Base-by-base conservation (phyloP, 2,329 filamentous ascomycete species). In the Hymenotorrendiella dingleyae region DNA sequence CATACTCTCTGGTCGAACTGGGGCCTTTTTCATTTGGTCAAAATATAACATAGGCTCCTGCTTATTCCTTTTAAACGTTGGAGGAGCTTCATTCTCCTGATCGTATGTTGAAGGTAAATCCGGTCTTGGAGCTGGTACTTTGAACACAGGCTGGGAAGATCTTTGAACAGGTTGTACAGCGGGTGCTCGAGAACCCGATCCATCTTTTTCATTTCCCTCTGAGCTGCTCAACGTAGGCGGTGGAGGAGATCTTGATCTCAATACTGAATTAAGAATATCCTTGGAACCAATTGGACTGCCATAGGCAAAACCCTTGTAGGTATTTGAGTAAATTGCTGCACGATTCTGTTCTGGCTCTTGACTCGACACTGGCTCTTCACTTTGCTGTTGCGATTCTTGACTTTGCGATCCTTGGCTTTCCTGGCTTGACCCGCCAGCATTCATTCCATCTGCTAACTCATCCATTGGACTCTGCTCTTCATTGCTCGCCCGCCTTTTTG, bases 11-110 rank as follows among this genome's bases (percentile, higher is more conserved):
- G 72, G 73, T 38, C 76, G 70, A 28, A 71, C 64, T 1, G 73
- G 68, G 27, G 73, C 64, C 49, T 74, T 80, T 23, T 73, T 71
- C 20, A 57, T 45, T 21, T 56, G 59, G 29, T 60, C 59, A 14
- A 56, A 35, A 24, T 53, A 50, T 11, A 56, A 50, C 7, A 54
- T 37, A 10, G 55, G 46, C 6, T 49, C 49, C 27, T 57, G 55
- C 21, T 61, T 61, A 14, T 60, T 62, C 16, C 57, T 75, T 60
- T 76, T 83, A 63, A 86, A 83, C 0, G 78, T 83, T 20, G 82
- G 76, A 3, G 82, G 82, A 3, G 78, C 73, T 47, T 93, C 80
- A 59, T 96, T 96, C 62, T 96, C 90, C 61, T 95, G 88, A 55
- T 94, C 87, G 48, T 83, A 74, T 3, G 68, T 66, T 1, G 82